phyloP scores from a whole-genome alignment of 108 stramenopile genomes.

The Discostella pseudostelligera region DNA sequence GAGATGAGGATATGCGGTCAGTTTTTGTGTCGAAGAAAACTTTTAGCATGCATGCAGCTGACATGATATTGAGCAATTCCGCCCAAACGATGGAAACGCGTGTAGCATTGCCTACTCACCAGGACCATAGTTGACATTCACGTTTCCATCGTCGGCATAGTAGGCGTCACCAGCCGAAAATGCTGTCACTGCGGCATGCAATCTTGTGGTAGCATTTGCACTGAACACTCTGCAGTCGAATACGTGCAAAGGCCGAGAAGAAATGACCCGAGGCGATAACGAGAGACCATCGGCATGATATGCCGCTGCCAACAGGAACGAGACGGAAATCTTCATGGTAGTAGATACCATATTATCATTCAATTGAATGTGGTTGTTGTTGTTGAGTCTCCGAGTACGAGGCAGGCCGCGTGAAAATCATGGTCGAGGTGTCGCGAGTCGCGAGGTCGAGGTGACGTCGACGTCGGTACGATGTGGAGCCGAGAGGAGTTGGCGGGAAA shows the following conservation, averaged over 20 bases:
- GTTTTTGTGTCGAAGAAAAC: no score
- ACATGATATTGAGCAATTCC: background rate
- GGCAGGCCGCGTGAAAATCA: no score
- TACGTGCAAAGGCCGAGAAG: background rate
- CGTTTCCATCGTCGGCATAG: conserved; percentile 3
- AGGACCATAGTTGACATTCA: conserved; percentile 28
- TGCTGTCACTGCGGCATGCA: conserved; percentile 9
- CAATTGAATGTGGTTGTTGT: no score
- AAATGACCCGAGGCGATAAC: background rate
- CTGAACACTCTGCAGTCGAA: background rate
- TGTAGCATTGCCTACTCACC: conserved; percentile 9
- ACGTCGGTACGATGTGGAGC: no score
- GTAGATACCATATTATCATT: no score
- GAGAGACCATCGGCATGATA: conserved; percentile 1
- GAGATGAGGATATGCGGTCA: background rate
- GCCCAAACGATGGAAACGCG: background rate
- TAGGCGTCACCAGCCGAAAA: background rate
- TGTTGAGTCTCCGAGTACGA: no score
- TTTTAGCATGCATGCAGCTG: background rate
- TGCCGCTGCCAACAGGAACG: background rate
- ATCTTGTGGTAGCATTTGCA: background rate
- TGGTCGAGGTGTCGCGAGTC: no score
- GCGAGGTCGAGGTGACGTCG: no score
- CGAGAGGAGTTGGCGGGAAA: no score
- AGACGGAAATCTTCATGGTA: conserved; percentile 1